These are phyloP conservation scores for Coemansia aciculifera DNA, from an alignment of 192 early-diverging fungal species.

Conservation along the genomic window DNA sequence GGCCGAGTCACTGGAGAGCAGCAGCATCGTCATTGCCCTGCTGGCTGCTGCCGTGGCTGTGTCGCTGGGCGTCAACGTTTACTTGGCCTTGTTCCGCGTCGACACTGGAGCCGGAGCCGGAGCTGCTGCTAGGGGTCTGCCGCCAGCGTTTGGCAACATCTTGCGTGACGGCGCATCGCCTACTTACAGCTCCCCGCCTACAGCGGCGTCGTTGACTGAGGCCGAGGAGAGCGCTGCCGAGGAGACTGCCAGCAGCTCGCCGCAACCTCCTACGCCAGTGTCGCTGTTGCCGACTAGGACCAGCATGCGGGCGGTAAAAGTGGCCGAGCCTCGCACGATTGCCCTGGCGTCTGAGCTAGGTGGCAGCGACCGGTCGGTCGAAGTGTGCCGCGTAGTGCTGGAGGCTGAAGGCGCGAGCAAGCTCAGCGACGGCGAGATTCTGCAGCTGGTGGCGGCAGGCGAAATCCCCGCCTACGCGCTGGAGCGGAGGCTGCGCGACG, in stretches of 20 bases:
- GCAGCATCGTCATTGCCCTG: constrained; percentile 44
- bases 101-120: background rate
- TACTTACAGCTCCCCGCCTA: background rate
- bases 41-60: constrained; percentile 35
- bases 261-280: background rate
- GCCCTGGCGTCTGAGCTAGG: background rate
- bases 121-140: background rate
- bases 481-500: constrained; percentile 78
- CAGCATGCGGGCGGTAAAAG: background rate
- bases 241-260: constrained; percentile 6
- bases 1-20: constrained; percentile 27
- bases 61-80: constrained; percentile 52
- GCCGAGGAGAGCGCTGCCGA: constrained; percentile 26
- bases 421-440: constrained; percentile 76
- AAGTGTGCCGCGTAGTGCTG: constrained; percentile 44
- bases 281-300: background rate
- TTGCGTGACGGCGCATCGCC: constrained; percentile 19
- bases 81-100: constrained; percentile 33
- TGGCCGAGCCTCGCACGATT: background rate
- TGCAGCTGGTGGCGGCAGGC: constrained; percentile 67
- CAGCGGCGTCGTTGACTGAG: background rate
- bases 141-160: constrained; percentile 24
- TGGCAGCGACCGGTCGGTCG: constrained; percentile 35
- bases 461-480: constrained; percentile 83
- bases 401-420: constrained; percentile 32